A percentile compares a stretch with the other conserved stretches of the same genome.
These are phyloP conservation scores for Monosporascus sp. DNA, from an alignment of 2,329 filamentous ascomycete genomes.

Conservation along the genomic window DNA sequence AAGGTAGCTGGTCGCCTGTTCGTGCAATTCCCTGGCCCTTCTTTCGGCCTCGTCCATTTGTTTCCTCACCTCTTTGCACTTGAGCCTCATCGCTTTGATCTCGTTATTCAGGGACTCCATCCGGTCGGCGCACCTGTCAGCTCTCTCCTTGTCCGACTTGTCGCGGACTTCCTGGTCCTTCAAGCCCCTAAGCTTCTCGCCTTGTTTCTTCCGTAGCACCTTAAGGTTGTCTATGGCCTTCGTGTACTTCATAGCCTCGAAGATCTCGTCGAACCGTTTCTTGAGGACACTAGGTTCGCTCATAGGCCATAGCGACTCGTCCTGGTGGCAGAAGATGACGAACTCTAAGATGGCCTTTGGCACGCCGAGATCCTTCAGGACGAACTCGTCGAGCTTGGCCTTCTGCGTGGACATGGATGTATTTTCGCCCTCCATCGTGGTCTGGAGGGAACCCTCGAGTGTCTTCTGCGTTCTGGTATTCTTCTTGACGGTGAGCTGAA, in stretches of 20 bases:
- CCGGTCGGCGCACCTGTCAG: slow-evolving; percentile 64
- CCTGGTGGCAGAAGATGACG: slow-evolving; percentile 98
- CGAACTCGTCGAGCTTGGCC: slow-evolving; percentile 74
- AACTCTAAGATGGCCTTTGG: slow-evolving; percentile 85
- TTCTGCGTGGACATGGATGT: slow-evolving; percentile 73
- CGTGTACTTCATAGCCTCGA: slow-evolving; percentile 93
- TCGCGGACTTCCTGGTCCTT: slow-evolving; percentile 72
- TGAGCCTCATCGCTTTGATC: slow-evolving; percentile 55
- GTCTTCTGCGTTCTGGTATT: slow-evolving; percentile 71
- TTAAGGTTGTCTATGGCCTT: slow-evolving; percentile 97
- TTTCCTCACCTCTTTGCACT: slow-evolving; percentile 52
- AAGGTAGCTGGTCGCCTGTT: slow-evolving; percentile 68
- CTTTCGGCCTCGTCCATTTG: slow-evolving; percentile 57
- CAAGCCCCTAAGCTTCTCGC: slow-evolving; percentile 65
- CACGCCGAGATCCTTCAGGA: slow-evolving; percentile 83
- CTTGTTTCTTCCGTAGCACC: slow-evolving; percentile 74
- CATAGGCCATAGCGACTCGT: slow-evolving; percentile 95
- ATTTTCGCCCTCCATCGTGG: slow-evolving; percentile 74
- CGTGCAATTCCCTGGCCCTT: slow-evolving; percentile 61
- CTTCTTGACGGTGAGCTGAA: slow-evolving; percentile 86
- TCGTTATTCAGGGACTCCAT: slow-evolving; percentile 60
- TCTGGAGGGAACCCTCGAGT: slow-evolving; percentile 72
- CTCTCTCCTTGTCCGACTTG: slow-evolving; percentile 80
- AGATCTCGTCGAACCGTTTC: slow-evolving; percentile 95
- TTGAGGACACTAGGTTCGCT: slow-evolving; percentile 82